Base-by-base conservation (phyloP, 2,329 filamentous ascomycete genomes). In the Ambrosiella beaveri region DNA sequence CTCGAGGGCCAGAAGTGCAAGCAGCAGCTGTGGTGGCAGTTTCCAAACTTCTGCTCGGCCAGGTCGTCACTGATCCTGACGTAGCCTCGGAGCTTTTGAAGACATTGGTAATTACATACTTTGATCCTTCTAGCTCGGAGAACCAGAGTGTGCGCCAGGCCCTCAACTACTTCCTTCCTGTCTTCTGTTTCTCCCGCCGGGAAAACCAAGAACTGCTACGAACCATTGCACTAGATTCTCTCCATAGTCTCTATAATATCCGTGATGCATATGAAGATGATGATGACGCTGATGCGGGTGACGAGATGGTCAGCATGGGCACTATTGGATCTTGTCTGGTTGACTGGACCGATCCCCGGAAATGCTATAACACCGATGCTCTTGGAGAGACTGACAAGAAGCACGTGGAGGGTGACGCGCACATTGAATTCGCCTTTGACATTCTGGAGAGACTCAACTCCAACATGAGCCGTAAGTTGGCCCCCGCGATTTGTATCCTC, bases 321-420 rank as follows among this genome's bases (percentile, higher is more conserved):
- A 80, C 83, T 2, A 86, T 95, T 59, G 88, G 87, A 0, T 82
- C 86, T 2, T 91, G 89, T 65, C 73, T 97, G 7, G 81, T 90
- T 0, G 91, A 97, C 68, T 97, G 91, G 93, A 97, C 91, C 0
- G 91, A 97, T 68, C 89, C 90, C 41, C 77, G 91, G 54, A 90
- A 94, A 68, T 87, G 73, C 71, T 86, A 71, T 70, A 77, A 68
- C 59, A 76, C 72, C 63, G 73, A 70, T 3, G 64, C 71, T 1
- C 65, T 75, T 1, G 55, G 56, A n/a, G 79, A 85, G 54, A 74
- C 73, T 1, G 75, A 79, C 57, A 83, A 79, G 69, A 83, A 78
- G 71, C 74, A 73, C 56, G 77, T 86, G 13, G 84, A 86, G 62
- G 85, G 85, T 7, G 84, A 89, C 67, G 82, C 91, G 2, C 91